Evolutionary conservation across 768 basidiomycete genomes (phyloP).

Genomic region (Auricularia heimuer): DNA sequence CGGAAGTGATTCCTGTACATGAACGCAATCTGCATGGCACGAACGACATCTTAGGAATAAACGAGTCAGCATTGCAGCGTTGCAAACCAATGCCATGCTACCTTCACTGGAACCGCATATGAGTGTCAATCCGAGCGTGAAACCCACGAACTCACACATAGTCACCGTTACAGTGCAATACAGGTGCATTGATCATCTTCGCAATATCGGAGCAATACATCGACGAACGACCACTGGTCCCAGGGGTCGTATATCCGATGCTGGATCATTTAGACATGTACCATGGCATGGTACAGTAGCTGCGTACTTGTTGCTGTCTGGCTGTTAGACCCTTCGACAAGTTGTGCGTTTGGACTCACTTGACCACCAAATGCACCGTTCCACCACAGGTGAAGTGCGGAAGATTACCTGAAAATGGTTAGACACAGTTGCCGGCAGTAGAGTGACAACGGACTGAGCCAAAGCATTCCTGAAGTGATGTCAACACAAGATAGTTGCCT

Average conservation of each 20-base stretch:
- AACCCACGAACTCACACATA: conserved; percentile 18
- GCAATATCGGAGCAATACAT: conserved; percentile 82
- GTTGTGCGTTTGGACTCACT: conserved; percentile 40
- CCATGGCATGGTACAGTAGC: background rate
- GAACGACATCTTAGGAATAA: conserved; percentile 55
- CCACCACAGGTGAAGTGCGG: conserved; percentile 91
- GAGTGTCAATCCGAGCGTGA: background rate
- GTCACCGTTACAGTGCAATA: conserved; percentile 88
- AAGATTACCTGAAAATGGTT: conserved; percentile 48
- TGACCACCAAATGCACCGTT: conserved; percentile 82
- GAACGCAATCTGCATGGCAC: conserved; percentile 83
- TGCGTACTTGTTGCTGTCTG: conserved; percentile 21
- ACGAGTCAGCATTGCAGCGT: too few relatives aligned
- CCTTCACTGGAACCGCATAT: background rate
- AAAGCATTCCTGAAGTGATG: background rate
- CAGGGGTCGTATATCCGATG: conserved; percentile 88
- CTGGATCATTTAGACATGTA: conserved; percentile 29
- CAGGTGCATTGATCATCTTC: conserved; percentile 84
- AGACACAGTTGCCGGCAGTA: background rate
- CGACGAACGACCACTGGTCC: conserved; percentile 73
- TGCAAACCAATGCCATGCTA: background rate
- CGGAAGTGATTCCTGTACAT: conserved; percentile 79
- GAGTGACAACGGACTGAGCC: background rate
- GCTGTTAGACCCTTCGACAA: background rate
- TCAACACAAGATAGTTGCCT: too few relatives aligned